Conservation (phyloP, 345 rosid genomes). For the Salix koriyanagi region DNA sequence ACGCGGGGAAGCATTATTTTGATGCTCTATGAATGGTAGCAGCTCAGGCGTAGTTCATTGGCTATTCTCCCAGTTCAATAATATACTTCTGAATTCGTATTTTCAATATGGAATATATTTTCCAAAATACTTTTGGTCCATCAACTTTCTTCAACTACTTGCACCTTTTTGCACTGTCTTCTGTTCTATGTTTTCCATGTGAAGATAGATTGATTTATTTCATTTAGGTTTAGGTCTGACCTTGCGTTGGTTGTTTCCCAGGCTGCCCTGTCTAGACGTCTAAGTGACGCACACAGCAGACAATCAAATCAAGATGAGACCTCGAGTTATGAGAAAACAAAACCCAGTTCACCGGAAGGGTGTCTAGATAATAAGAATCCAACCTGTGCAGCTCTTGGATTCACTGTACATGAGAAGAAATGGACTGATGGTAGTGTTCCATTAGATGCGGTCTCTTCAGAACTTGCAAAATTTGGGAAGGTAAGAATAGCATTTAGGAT, state of each 20-base stretch:
- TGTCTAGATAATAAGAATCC: constrained; percentile 34
- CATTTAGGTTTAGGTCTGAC: not conserved
- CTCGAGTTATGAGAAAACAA: constrained; percentile 41
- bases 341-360: constrained; percentile 43
- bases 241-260: constrained; percentile 20
- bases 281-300: constrained; percentile 63
- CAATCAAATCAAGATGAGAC: constrained; percentile 37
- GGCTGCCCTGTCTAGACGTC: constrained; percentile 90
- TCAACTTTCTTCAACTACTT: not conserved
- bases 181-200: not conserved
- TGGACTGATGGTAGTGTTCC: constrained; percentile 92
- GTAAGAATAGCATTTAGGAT: constrained; percentile 22
- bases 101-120: not conserved
- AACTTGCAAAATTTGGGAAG: constrained; percentile 68
- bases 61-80: not conserved
- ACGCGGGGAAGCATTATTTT: not conserved
- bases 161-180: not conserved
- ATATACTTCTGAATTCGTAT: not conserved
- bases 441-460: constrained; percentile 48
- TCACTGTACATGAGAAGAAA: constrained; percentile 74
- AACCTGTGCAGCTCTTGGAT: constrained; percentile 37
- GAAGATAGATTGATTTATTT: not conserved
- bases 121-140: not conserved
- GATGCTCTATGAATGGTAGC: not conserved
- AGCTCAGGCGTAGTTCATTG: not conserved